Percentiles rank a stretch among this genome's conserved stretches.
Conservation (phyloP, 192 early-diverging fungal species). For the Kickxella alabastrina region DNA sequence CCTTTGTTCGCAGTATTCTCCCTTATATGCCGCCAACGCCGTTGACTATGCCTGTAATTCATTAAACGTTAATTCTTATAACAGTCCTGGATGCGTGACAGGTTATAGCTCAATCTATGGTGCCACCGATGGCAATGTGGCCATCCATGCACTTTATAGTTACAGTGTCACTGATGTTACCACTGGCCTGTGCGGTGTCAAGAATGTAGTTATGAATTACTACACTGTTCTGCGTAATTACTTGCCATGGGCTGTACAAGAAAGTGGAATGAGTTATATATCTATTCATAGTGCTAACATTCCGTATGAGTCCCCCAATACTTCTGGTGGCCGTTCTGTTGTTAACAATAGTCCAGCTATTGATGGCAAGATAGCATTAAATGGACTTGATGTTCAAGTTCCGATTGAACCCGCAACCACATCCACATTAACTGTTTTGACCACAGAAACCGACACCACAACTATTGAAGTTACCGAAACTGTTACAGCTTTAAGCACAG, state of each 20-base stretch:
- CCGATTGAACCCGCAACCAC: too few relatives aligned
- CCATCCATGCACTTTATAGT: conserved; percentile 14
- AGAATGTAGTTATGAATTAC: conserved; percentile 11
- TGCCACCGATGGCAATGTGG: conserved; percentile 1
- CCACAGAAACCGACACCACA: not conserved
- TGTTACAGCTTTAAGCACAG: not conserved
- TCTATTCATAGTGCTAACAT: not conserved
- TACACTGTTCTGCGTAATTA: conserved; percentile 32
- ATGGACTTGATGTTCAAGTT: too few relatives aligned
- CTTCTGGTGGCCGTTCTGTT: not conserved
- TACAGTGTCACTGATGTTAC: conserved; percentile 10
- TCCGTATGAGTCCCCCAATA: not conserved
- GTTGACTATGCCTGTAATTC: conserved; percentile 17
- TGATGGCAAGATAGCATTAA: not conserved
- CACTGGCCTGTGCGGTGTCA: conserved; percentile 11
- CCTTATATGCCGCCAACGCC: conserved; percentile 8
- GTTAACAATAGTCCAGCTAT: not conserved
- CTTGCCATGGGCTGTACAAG: conserved; percentile 9
- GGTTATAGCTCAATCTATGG: conserved; percentile 18
- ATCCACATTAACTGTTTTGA: not conserved
- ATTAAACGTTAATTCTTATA: conserved; percentile 2
- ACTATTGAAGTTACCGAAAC: too few relatives aligned
- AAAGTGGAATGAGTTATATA: not conserved
- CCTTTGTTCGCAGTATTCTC: too few relatives aligned
- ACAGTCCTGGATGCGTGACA: conserved; percentile 11